Evolutionary conservation across 306 rosid species (phyloP), one percentile per base, ranked within the genome.

Genomic region (Cucurbita ficifolia): DNA sequence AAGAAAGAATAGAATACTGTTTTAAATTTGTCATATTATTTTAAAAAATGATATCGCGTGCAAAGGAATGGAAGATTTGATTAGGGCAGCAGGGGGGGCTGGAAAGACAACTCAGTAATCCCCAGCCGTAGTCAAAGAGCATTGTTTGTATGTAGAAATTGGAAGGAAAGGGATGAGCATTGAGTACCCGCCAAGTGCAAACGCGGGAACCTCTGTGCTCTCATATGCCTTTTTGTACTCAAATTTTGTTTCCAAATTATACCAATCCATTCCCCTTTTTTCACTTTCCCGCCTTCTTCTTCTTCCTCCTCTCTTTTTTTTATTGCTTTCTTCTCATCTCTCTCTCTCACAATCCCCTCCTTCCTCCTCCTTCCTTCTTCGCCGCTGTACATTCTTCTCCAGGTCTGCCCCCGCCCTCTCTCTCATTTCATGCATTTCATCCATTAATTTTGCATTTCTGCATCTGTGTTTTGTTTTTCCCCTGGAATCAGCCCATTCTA

Each of bases 131-230:
- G 53, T 49, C 18, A 49, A 49, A 49, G 16, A 49, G 13, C 1
- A 1, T 5, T 49, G 53, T 49, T 5, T 49, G 53, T 49, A 7
- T 49, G 53, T 14, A 49, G 53, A 49, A 49, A 49, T 49, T 14
- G 53, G 53, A 1, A 49, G 39, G 70, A 38, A 12, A 59, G 49
- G 18, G 50, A 63, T 0, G 4, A 13, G 24, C 8, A 24, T 17
- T 24, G 42, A 69, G 19, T 69, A 69, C 74, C 74, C 74, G 74
- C 74, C 74, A 69, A 69, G 22, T 69, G 74, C 74, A 12, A 29
- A 48, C 58, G 74, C 74, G 74, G 74, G 74, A 69, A 69, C 12
- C 56, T 24, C 33, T 29, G 33, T 29, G 29, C 36, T 19, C 7
- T 29, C 24, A 24, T 40, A 3, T 38, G 2, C 70, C 43, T 60